A percentile compares a stretch with the other conserved stretches of the same genome.
These are phyloP conservation scores for Striga hermonthica DNA, from an alignment of 305 asterid species.

Conservation along the genomic window DNA sequence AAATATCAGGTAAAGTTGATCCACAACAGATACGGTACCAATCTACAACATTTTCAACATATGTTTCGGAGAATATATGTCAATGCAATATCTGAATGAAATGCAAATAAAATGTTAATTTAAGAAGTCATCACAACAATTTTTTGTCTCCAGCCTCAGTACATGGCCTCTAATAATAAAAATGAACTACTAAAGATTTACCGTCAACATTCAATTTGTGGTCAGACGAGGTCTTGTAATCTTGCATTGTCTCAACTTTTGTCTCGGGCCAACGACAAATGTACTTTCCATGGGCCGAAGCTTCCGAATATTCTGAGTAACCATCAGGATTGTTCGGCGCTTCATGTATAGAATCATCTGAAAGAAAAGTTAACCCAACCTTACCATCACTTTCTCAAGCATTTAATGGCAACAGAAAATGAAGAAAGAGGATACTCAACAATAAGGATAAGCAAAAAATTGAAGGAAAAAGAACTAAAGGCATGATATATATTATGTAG, in stretches of 20 bases:
- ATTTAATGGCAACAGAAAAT: slow-evolving; percentile 27
- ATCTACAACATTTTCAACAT: slow-evolving; percentile 21
- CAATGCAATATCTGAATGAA: not conserved
- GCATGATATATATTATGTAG: not conserved
- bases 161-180: slow-evolving; percentile 19
- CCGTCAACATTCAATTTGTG: slow-evolving; percentile 44
- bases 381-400: slow-evolving; percentile 42
- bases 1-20: slow-evolving; percentile 3
- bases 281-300: slow-evolving; percentile 38
- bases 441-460: slow-evolving; percentile 24
- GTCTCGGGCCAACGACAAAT: slow-evolving; percentile 30
- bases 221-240: slow-evolving; percentile 34
- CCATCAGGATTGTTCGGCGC: slow-evolving; percentile 36
- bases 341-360: slow-evolving; percentile 51
- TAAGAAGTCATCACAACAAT: slow-evolving; percentile 18
- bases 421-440: slow-evolving; percentile 31
- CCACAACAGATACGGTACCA: slow-evolving; percentile 3
- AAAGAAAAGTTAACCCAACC: too few relatives aligned
- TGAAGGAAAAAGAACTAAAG: not conserved
- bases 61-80: not conserved
- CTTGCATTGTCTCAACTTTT: slow-evolving; percentile 32
- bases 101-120: slow-evolving; percentile 12
- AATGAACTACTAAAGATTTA: slow-evolving; percentile 25
- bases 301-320: slow-evolving; percentile 36
- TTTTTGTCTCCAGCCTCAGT: slow-evolving; percentile 8